Percentiles rank a stretch among this genome's conserved stretches.
These are phyloP conservation scores for Trypanosoma lewisi DNA, from an alignment of 208 protist species.

Conservation along the genomic window DNA sequence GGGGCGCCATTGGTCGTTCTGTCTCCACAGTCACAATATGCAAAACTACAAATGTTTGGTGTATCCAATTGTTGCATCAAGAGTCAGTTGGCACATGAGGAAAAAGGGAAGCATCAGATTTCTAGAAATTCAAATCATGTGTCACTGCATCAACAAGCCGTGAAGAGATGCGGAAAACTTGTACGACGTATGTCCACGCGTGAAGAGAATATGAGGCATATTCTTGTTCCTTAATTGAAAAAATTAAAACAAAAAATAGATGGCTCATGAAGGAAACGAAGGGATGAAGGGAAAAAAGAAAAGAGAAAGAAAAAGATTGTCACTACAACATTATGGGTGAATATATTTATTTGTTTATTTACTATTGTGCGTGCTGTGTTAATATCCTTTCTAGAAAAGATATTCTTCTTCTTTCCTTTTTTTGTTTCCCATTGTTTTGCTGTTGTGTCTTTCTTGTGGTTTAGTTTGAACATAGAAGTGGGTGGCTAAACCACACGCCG, in stretches of 20 bases:
- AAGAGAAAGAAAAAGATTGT: background rate
- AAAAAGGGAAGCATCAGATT: background rate
- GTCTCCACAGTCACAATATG: slow-evolving; percentile 14
- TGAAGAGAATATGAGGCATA: slow-evolving; percentile 79
- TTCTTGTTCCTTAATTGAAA: slow-evolving; percentile 35
- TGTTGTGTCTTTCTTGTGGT: too few species aligned
- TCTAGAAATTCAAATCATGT: background rate
- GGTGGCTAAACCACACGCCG: too few species aligned
- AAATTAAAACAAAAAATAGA: slow-evolving; percentile 1
- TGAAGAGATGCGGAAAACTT: slow-evolving; percentile 49
- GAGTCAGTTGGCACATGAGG: background rate
- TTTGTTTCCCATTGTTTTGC: background rate
- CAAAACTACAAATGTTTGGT: slow-evolving; percentile 10
- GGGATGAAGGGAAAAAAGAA: background rate
- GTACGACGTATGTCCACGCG: slow-evolving; percentile 61
- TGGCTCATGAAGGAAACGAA: background rate
- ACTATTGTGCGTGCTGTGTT: too few species aligned
- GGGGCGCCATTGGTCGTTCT: slow-evolving; percentile 4
- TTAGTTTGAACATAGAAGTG: too few species aligned
- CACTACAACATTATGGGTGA: too few species aligned
- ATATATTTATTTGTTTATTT: background rate
- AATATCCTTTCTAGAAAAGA: too few species aligned
- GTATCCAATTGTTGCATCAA: background rate
- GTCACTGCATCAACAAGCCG: slow-evolving; percentile 47
- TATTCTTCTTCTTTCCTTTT: slow-evolving; percentile 4